Evolutionary conservation across 2,329 filamentous ascomycete species (phyloP), one percentile per base, ranked within the genome.

Genomic region (Ophiostoma himal-ulmi): DNA sequence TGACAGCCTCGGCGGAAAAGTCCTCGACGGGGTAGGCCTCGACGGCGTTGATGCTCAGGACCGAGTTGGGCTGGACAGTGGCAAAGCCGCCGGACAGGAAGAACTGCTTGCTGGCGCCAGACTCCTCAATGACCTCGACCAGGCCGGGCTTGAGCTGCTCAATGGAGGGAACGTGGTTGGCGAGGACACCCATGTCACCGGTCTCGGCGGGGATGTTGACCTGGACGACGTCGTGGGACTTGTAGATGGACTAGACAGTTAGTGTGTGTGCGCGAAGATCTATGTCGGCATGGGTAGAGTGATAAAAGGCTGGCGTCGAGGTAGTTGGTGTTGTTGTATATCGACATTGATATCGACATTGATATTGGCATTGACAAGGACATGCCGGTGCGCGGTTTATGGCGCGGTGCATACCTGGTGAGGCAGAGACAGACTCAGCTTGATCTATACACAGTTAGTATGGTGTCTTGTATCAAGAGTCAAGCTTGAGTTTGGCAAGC

Each of bases 141-240:
- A 98, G 84, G 79, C 95, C 95, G 73, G 95, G 94, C 88, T 96
- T 97, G 82, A 99, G 87, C 87, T 99, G 95, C 87, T 99, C 95
- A 80, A 99, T 98, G 73, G 94, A 93, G 75, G 95, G 94, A 78
- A 99, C 95, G 88, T 99, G 95, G 87, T 95, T 96, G 81, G 95
- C 95, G 80, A 99, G 91, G 78, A 99, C 91, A 91, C 95, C 95
- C 95, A 99, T 99, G 78, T 98, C 95, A 81, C 95, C 95, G 74
- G 94, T 96, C 82, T 97, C 95, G 79, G 95, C 95, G 81, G 95
- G 91, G 79, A 99, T 90, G 88, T 99, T 99, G 86, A 99, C 95
- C 86, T 99, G 95, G 79, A 98, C 89, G 79, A 89, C 86, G 79
- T 87, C 86, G 78, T 88, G 83, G 76, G 83, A 89, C 82, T 86